Conservation (phyloP, 1,139 yeast genomes). For the Candida buenavistaensis region DNA sequence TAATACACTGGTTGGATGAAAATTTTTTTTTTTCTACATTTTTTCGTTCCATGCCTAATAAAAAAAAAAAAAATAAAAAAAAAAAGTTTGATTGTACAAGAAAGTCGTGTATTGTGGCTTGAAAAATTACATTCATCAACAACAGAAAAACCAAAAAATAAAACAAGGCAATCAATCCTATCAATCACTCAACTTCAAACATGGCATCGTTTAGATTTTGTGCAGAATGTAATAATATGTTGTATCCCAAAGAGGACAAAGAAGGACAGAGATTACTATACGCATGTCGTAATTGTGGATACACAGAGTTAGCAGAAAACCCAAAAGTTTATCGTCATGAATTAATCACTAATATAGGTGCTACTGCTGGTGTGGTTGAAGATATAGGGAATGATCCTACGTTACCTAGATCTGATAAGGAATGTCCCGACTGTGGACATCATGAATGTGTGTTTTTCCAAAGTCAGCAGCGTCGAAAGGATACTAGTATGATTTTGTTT, state of each 20-base stretch:
- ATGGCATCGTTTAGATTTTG: slow-evolving; percentile 94
- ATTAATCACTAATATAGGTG: slow-evolving; percentile 83
- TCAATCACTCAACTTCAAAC: slow-evolving; percentile 2
- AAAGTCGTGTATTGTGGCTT: not conserved
- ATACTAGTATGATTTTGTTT: slow-evolving; percentile 92
- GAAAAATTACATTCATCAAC: not conserved
- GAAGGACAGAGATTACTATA: slow-evolving; percentile 69
- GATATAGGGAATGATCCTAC: slow-evolving; percentile 97
- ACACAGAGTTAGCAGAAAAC: slow-evolving; percentile 88
- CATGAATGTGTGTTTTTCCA: slow-evolving; percentile 95
- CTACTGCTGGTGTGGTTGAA: slow-evolving; percentile 96
- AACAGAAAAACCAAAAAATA: not conserved
- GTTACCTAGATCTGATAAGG: slow-evolving; percentile 88
- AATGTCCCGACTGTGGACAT: slow-evolving; percentile 86
- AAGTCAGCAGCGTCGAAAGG: slow-evolving; percentile 90
- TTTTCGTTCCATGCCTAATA: too few relatives aligned
- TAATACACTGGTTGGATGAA: slow-evolving; percentile 4
- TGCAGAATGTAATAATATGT: slow-evolving; percentile 95
- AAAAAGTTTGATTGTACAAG: too few relatives aligned
- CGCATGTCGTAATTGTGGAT: slow-evolving; percentile 94
- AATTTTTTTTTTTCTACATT: slow-evolving; percentile 4
- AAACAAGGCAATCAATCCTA: slow-evolving; percentile 1
- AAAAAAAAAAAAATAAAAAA: slow-evolving; percentile 1
- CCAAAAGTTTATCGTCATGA: slow-evolving; percentile 93
- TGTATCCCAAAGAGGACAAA: slow-evolving; percentile 97